Base-by-base conservation (phyloP, 2,329 filamentous ascomycete species). In the Ceratocystis variospora region DNA sequence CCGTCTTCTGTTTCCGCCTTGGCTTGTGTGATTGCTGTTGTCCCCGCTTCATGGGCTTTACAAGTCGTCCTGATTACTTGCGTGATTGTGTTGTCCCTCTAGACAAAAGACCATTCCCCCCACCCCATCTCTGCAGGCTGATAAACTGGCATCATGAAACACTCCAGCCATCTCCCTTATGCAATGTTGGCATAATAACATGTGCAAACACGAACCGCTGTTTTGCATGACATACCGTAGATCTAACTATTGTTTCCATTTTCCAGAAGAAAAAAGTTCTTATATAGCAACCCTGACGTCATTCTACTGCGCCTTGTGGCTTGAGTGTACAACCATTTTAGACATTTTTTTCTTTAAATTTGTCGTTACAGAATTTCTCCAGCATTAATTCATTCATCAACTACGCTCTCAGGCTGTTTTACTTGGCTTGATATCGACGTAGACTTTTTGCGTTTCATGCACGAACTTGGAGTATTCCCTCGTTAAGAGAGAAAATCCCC, bases 121-220 rank as follows among this genome's bases (percentile, higher is more conserved):
- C 37, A 2, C 15, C 10, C 25, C 31, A 22, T 33, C 12, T 57
- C 15, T 33, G 15, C 10, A 57, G 28, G 25, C 12, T 57, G 53
- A 31, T 57, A 19, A 8, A 19, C 55, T 37, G 28, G 55, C 28
- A 8, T 59, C 55, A 19, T 59, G 55, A 59, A 59, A 59, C 55
- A 17, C 55, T 19, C 55, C 55, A 59, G 55, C 55, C 55, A 59
- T 59, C 55, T 59, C 31, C 25, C 31, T 59, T 37, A 59, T 59
- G 55, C 53, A 59, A 31, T n/a, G 28, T 33, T 31, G n/a, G 28
- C 4, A 10, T 17, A 53, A 15, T 10, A 1, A 3, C 4, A 48
- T 41, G 3, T 12, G 12, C n/a, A 37, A 59, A 33, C 28, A n/a
- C 1, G 15, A 37, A 59, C 33, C 28, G 28, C 3, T 57, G 25